phyloP scores from a whole-genome alignment of 257 asterid genomes.

The Verbena officinalis region DNA sequence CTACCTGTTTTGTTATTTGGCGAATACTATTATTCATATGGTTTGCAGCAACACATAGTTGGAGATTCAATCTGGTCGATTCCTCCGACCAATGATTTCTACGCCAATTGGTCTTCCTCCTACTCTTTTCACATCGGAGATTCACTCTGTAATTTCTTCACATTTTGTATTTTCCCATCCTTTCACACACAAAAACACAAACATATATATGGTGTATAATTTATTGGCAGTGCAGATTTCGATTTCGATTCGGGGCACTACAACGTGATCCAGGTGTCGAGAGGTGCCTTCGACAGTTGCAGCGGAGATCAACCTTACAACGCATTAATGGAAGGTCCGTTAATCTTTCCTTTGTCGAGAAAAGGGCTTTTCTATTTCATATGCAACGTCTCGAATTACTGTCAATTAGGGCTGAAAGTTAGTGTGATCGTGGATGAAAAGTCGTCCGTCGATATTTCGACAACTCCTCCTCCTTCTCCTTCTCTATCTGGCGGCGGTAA shows the following conservation, averaged over 20 bases:
- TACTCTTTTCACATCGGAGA: constrained; percentile 54
- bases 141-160: constrained; percentile 45
- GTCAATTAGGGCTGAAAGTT: constrained; percentile 58
- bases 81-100: constrained; percentile 55
- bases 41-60: constrained; percentile 41
- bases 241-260: constrained; percentile 58
- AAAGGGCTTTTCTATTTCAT: constrained; percentile 58
- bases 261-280: constrained; percentile 58
- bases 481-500: too few species aligned
- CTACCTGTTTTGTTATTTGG: not conserved
- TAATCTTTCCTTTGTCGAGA: constrained; percentile 27
- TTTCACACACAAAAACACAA: not conserved
- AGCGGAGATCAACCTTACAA: constrained; percentile 45
- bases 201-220: not conserved
- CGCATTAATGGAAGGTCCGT: constrained; percentile 55
- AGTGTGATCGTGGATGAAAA: constrained; percentile 36
- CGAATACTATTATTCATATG: not conserved
- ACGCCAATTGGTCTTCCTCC: constrained; percentile 68
- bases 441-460: too few species aligned
- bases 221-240: constrained; percentile 48
- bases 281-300: constrained; percentile 53
- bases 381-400: constrained; percentile 60
- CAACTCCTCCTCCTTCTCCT: too few species aligned
- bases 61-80: constrained; percentile 80
- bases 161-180: not conserved